Evolutionary conservation across 1,139 yeast genomes (phyloP).

Genomic region (Arxiozyma bovina): DNA sequence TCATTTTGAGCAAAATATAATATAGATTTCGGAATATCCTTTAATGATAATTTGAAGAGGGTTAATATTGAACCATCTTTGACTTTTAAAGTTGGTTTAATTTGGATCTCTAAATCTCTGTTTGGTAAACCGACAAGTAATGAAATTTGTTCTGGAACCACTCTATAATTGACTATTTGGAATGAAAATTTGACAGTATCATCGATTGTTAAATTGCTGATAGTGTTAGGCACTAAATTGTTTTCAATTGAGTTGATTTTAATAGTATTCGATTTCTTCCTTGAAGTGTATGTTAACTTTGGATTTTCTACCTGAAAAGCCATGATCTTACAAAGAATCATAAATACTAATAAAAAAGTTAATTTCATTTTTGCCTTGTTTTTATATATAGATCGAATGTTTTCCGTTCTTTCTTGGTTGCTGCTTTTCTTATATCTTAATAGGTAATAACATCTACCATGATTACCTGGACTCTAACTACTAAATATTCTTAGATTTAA

Average conservation of each 20-base stretch:
- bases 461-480: no score
- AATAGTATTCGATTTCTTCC: not conserved
- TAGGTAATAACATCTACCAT: no score
- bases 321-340: not conserved
- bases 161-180: slow-evolving; percentile 11
- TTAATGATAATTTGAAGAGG: slow-evolving; percentile 8
- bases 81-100: slow-evolving; percentile 10
- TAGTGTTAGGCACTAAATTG: slow-evolving; percentile 6
- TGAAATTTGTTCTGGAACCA: slow-evolving; percentile 17
- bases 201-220: slow-evolving; percentile 1
- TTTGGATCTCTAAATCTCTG: slow-evolving; percentile 15
- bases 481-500: no score
- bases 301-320: not conserved
- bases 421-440: no score
- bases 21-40: slow-evolving; percentile 9
- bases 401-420: not conserved
- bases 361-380: not conserved
- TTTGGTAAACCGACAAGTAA: slow-evolving; percentile 19
- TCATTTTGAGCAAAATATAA: slow-evolving; percentile 9
- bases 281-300: slow-evolving; percentile 1
- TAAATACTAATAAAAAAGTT: not conserved
- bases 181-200: slow-evolving; percentile 17
- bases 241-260: slow-evolving; percentile 4
- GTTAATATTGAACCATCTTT: slow-evolving; percentile 5
- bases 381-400: not conserved